Evolutionary conservation across 1,139 yeast genomes (phyloP).

Genomic region (Wickerhamomyces sp.): DNA sequence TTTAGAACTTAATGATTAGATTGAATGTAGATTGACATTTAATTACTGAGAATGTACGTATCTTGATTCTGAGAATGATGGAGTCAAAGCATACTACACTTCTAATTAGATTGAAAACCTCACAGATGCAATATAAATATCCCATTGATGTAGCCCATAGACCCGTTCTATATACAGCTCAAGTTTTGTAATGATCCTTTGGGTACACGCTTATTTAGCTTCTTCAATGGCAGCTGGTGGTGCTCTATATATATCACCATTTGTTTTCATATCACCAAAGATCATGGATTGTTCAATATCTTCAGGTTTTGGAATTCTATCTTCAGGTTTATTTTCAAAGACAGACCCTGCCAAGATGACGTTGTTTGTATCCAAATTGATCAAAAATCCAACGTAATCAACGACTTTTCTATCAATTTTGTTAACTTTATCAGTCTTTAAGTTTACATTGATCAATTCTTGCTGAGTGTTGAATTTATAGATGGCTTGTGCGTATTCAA

Average conservation of each 20-base stretch:
- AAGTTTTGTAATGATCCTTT: not conserved
- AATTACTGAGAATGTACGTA: too few relatives aligned
- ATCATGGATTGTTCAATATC: conserved; percentile 32
- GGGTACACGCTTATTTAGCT: not conserved
- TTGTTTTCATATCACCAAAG: conserved; percentile 38
- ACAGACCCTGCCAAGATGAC: conserved; percentile 73
- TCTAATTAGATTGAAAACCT: too few relatives aligned
- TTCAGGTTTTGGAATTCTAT: conserved; percentile 32
- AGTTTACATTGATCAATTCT: conserved; percentile 48
- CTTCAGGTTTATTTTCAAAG: conserved; percentile 55
- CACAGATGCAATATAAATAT: too few relatives aligned
- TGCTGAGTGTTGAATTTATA: conserved; percentile 74
- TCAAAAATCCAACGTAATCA: conserved; percentile 72
- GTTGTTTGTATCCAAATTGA: conserved; percentile 67
- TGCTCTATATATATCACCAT: conserved; percentile 49
- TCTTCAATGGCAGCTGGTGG: conserved; percentile 15
- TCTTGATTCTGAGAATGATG: too few relatives aligned
- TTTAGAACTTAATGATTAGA: not conserved
- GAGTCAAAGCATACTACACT: too few relatives aligned
- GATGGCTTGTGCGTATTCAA: conserved; percentile 68
- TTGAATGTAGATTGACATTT: not conserved
- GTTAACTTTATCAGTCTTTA: conserved; percentile 40
- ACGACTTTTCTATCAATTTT: conserved; percentile 53
- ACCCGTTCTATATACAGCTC: not conserved
- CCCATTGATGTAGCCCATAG: not conserved